Evolutionary conservation across 2,329 filamentous ascomycete species (phyloP).

Genomic region (Cytospora piceae): DNA sequence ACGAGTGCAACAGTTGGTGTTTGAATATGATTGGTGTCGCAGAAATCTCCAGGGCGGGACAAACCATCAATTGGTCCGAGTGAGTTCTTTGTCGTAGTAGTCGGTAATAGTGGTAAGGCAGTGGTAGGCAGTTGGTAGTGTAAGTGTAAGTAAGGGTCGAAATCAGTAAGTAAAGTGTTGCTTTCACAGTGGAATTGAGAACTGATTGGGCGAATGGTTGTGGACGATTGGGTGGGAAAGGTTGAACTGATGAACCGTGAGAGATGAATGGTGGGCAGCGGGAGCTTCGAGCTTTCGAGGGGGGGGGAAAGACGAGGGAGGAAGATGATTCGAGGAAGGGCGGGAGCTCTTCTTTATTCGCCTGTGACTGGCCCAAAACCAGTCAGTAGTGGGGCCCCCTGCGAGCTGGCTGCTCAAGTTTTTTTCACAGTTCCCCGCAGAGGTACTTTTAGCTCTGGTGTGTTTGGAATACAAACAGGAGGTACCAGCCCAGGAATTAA

Average conservation of each 20-base stretch:
- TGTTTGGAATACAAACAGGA: background rate
- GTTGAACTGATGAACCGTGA: constrained; percentile 3
- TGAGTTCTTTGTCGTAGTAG: constrained; percentile 3
- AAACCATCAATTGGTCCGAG: constrained; percentile 22
- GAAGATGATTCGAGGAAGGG: constrained; percentile 31
- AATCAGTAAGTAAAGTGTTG: background rate
- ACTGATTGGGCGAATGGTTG: constrained; percentile 1
- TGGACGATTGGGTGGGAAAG: background rate
- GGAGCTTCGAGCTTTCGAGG: constrained; percentile 6
- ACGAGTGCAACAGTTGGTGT: constrained; percentile 13
- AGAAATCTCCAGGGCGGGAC: constrained; percentile 15
- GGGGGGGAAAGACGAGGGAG: constrained; percentile 9
- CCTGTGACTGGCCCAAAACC: constrained; percentile 28
- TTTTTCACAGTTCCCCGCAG: constrained; percentile 8
- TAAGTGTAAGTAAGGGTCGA: background rate
- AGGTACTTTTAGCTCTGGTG: background rate
- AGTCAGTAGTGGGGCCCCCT: constrained; percentile 21
- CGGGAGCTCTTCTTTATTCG: constrained; percentile 29
- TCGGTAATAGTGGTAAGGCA: too few species aligned
- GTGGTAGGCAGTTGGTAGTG: background rate
- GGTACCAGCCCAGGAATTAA: background rate
- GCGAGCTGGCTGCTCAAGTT: constrained; percentile 10
- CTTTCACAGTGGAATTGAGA: background rate
- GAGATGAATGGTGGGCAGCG: constrained; percentile 11
- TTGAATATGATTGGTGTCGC: constrained; percentile 22